A percentile compares a stretch with the other conserved stretches of the same genome.
These are phyloP conservation scores for Phaeosphaeria sp. DNA, from an alignment of 2,329 filamentous ascomycete genomes.

Conservation along the genomic window DNA sequence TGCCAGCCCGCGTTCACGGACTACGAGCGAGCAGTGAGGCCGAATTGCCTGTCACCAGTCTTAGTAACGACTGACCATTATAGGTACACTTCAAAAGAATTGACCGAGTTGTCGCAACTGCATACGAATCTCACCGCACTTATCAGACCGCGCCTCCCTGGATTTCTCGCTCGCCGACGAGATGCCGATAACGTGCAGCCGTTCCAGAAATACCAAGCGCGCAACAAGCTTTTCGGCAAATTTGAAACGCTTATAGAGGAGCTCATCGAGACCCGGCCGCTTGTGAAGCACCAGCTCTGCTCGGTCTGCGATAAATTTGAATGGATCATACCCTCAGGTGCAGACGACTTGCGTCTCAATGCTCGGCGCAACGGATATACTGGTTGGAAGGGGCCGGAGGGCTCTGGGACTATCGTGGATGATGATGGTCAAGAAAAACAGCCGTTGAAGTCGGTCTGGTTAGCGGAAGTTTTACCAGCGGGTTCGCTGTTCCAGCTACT, in stretches of 20 bases:
- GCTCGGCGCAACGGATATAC: neutral
- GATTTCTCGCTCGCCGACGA: neutral
- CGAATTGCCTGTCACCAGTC: neutral
- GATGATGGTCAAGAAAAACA: neutral
- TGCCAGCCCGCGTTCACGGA: neutral
- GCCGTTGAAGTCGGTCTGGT: neutral
- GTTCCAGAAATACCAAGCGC: neutral
- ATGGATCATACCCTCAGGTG: neutral
- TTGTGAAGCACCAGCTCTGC: neutral
- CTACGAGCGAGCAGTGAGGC: neutral
- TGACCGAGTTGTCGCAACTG: neutral
- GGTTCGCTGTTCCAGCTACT: neutral
- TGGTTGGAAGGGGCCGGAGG: neutral
- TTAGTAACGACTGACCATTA: neutral
- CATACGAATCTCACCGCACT: neutral
- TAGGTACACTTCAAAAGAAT: neutral
- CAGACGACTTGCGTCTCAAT: neutral
- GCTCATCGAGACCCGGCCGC: neutral
- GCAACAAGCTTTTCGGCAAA: neutral
- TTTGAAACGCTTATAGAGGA: neutral
- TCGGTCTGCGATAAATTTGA: neutral
- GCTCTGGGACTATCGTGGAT: neutral
- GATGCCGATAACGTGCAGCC: neutral
- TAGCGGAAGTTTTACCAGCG: neutral
- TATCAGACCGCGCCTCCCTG: neutral